Percentiles rank a stretch among this genome's conserved stretches.
phyloP scores from a whole-genome alignment of 495 filamentous ascomycete species.

The Aspergillus cavernicola region DNA sequence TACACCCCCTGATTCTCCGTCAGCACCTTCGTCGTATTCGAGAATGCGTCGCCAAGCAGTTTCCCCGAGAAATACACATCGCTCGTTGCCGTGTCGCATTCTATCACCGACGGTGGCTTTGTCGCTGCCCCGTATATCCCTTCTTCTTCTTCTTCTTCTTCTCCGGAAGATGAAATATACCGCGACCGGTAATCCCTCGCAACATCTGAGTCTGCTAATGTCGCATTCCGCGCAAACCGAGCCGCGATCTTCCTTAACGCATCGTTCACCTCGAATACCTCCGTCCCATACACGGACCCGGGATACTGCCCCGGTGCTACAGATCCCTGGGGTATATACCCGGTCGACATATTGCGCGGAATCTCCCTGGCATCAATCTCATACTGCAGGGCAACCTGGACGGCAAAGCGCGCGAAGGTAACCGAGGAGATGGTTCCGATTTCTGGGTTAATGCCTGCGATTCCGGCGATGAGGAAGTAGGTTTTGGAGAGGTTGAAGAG shows the following conservation, averaged over 20 bases:
- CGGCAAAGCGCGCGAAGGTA: slow-evolving; percentile 62
- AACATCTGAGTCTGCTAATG: slow-evolving; percentile 49
- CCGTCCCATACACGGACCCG: slow-evolving; percentile 63
- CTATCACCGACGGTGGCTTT: slow-evolving; percentile 52
- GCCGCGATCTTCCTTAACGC: slow-evolving; percentile 55
- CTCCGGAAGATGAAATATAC: slow-evolving; percentile 47
- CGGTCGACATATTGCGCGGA: slow-evolving; percentile 58
- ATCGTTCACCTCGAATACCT: slow-evolving; percentile 71
- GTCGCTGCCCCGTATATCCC: slow-evolving; percentile 49
- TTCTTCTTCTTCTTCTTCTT: slow-evolving; percentile 3
- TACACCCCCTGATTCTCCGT: slow-evolving; percentile 68
- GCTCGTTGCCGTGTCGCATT: slow-evolving; percentile 65
- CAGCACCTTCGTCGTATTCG: slow-evolving; percentile 58
- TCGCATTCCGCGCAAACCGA: slow-evolving; percentile 51
- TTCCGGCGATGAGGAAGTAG: slow-evolving; percentile 70
- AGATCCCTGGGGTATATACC: slow-evolving; percentile 60
- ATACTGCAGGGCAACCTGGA: slow-evolving; percentile 72
- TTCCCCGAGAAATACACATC: slow-evolving; percentile 70
- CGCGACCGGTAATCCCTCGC: slow-evolving; percentile 56
- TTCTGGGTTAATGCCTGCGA: slow-evolving; percentile 69
- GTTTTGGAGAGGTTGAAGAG: slow-evolving; percentile 64
- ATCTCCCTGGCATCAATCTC: slow-evolving; percentile 72
- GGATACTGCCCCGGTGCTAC: slow-evolving; percentile 56
- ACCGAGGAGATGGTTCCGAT: slow-evolving; percentile 58
- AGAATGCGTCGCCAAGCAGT: slow-evolving; percentile 59